Evolutionary conservation across 1,139 yeast genomes (phyloP).

Genomic region (Wickerhamiella pararugosa): DNA sequence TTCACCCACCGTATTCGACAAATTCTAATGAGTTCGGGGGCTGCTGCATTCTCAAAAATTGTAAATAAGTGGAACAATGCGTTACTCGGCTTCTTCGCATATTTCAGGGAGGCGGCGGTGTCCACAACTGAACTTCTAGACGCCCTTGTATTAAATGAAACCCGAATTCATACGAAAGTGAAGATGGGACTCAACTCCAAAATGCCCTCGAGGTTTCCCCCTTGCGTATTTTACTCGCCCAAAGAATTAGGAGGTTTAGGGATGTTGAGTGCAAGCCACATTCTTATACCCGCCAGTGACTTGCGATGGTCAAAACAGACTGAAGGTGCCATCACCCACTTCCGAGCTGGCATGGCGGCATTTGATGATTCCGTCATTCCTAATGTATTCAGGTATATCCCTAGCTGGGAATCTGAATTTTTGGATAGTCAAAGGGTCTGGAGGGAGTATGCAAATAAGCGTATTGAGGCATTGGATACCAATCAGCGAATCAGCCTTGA

Average conservation of each 20-base stretch:
- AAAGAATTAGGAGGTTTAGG: conserved; percentile 96
- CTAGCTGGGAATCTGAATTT: conserved; percentile 96
- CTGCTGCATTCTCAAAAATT: conserved; percentile 86
- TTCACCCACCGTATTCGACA: conserved; percentile 81
- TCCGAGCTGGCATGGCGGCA: conserved; percentile 85
- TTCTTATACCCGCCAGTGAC: conserved; percentile 86
- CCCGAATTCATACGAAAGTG: conserved; percentile 85
- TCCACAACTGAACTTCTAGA: conserved; percentile 70
- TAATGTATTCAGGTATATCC: conserved; percentile 78
- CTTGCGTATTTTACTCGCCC: conserved; percentile 96
- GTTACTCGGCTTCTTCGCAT: conserved; percentile 68
- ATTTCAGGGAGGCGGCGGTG: conserved; percentile 85
- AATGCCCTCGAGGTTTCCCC: conserved; percentile 98
- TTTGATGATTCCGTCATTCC: conserved; percentile 68
- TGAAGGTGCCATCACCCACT: conserved; percentile 87
- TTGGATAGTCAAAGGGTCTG: conserved; percentile 90
- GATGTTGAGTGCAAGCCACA: conserved; percentile 94
- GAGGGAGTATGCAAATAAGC: conserved; percentile 89
- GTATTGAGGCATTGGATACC: conserved; percentile 77
- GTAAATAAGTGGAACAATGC: conserved; percentile 97
- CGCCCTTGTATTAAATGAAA: conserved; percentile 76
- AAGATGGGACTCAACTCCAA: conserved; percentile 92
- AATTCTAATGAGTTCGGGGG: conserved; percentile 88
- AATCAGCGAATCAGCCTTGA: conserved; percentile 81
- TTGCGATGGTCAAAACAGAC: conserved; percentile 85